These are phyloP conservation scores for Podila minutissima DNA, from an alignment of 192 early-diverging fungal genomes.

Conservation along the genomic window DNA sequence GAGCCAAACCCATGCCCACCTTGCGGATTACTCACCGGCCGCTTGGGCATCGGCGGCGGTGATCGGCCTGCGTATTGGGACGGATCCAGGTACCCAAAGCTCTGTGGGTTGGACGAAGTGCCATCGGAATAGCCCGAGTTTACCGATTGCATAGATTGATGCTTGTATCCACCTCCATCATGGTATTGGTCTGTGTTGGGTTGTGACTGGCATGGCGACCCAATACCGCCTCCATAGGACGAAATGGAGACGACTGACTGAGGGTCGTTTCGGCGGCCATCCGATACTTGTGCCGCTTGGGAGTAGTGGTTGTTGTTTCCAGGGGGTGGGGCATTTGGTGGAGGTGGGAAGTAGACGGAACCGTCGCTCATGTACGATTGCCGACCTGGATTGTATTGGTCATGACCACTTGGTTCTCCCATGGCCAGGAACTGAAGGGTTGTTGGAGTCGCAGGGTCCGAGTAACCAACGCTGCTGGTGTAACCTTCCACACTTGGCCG, in stretches of 20 bases:
- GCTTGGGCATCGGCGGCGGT: conserved; percentile 8
- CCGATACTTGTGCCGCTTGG: not conserved
- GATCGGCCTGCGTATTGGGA: not conserved
- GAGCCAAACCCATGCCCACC: conserved; percentile 24
- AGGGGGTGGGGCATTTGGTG: not conserved
- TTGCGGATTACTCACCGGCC: conserved; percentile 25
- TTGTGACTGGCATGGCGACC: too few species aligned
- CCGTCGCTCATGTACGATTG: conserved; percentile 23
- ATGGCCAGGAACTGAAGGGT: conserved; percentile 14
- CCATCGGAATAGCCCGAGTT: conserved; percentile 4
- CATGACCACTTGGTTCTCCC: not conserved
- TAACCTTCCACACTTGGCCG: conserved; percentile 5
- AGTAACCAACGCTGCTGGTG: conserved; percentile 4
- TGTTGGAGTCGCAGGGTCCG: conserved; percentile 15
- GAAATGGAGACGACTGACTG: not conserved
- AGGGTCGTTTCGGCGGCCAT: conserved; percentile 11
- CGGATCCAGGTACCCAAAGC: not conserved
- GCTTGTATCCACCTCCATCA: too few species aligned
- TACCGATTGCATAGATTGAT: not conserved
- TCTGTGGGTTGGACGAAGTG: conserved; percentile 10
- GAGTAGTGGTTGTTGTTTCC: not conserved
- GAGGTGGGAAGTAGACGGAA: conserved; percentile 19
- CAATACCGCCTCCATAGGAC: not conserved
- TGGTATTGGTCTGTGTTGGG: not conserved
- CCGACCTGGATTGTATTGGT: not conserved